Base-by-base conservation (phyloP, 345 rosid species). In the Salix caprea region DNA sequence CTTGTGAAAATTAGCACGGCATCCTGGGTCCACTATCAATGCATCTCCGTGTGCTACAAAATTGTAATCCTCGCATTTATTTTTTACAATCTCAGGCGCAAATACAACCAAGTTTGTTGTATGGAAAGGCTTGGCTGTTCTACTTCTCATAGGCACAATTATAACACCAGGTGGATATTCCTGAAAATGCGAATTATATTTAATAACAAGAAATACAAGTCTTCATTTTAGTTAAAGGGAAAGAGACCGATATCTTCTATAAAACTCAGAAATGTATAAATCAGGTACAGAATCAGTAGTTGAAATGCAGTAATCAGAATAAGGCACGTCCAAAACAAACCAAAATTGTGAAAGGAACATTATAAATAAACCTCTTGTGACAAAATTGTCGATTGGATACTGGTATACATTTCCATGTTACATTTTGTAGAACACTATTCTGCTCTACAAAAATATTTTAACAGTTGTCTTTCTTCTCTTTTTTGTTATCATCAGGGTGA, bases 141-240 rank as follows among this genome's bases (percentile, higher is more conserved):
- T 86, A 73, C 95, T 92, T 78, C 67, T 86, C 99, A 94, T 92
- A 6, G 99, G 97, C 69, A 92, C 80, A 61, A 91, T 71, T 71
- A 85, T 68, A 73, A 94, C 92, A 79, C 97, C 97, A 15, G 91
- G 96, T 67, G 97, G 99, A 77, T 91, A 92, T 85, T 91, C 99
- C 99, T 92, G 88, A 78, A 83, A 84, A 69, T 72, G 58, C 70
- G 67, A 72, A 75, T 26, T 3, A 46, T 46, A 46, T 4, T 46
- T 46, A 3, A 46, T 40, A 13, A 46, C 1, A 13, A 46, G 18
- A 46, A 46, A 46, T 46, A 14, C 50, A 46, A 46, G 48, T 12
- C 16, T 46, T 46, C 50, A 46, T 46, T 40, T 40, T 40, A 40
- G 44, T 10, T 40, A 40, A 40, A 12, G 44, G 14, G 14, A 40